Percentiles rank a stretch among this genome's conserved stretches.
These are phyloP conservation scores for Edaphochlamys debaryana DNA, from an alignment of 139 green algal species.

Conservation along the genomic window DNA sequence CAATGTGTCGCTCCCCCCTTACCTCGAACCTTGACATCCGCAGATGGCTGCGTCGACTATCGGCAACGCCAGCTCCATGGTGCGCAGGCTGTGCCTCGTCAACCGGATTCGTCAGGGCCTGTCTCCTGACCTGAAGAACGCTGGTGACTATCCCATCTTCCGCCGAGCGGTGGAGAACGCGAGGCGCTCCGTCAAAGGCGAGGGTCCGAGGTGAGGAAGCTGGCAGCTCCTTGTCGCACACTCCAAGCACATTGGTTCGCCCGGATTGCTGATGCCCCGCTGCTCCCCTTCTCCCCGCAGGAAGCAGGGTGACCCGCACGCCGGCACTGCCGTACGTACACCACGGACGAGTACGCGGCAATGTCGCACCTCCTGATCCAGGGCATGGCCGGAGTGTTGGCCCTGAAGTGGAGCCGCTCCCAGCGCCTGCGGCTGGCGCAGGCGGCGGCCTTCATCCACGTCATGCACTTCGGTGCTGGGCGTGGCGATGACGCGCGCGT, in stretches of 20 bases:
- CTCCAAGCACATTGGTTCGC: neutral
- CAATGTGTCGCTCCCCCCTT: too few species aligned
- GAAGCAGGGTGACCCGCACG: neutral
- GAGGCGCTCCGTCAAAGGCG: neutral
- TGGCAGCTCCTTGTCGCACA: too few species aligned
- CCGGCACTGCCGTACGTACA: slow-evolving; percentile 2
- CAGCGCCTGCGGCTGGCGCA: neutral
- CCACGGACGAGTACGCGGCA: neutral
- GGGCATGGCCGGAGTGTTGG: neutral
- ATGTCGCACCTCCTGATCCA: neutral
- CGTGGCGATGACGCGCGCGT: neutral
- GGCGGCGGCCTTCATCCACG: neutral
- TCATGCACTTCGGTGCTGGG: slow-evolving; percentile 11
- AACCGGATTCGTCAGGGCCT: neutral
- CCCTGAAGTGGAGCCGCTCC: neutral
- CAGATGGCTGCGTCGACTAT: slow-evolving; percentile 2
- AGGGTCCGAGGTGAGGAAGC: neutral
- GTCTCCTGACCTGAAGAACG: slow-evolving; percentile 2
- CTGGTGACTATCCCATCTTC: slow-evolving; percentile 12
- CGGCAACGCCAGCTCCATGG: slow-evolving; percentile 11
- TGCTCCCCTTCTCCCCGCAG: neutral
- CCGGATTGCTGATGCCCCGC: neutral
- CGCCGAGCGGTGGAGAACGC: neutral
- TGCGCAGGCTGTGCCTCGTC: neutral
- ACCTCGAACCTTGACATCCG: too few species aligned